These are phyloP conservation scores for Amorphotheca resinae DNA, from an alignment of 495 filamentous ascomycete species.

Conservation along the genomic window DNA sequence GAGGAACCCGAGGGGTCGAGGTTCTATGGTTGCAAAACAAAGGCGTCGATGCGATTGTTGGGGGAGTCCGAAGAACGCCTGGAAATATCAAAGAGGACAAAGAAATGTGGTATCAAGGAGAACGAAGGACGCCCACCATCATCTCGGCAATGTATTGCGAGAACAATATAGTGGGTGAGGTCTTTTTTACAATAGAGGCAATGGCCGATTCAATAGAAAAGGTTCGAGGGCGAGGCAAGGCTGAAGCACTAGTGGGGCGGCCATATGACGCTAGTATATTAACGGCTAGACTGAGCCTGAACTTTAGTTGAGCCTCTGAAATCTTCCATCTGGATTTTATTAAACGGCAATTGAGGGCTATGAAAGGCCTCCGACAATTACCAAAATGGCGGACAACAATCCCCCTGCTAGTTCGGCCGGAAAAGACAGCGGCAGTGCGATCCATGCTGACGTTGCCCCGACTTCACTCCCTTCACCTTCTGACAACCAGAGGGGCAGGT, in stretches of 20 bases:
- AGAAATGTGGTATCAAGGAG: conserved; percentile 1
- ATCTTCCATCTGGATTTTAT: background rate
- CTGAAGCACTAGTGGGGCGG: background rate
- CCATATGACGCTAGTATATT: background rate
- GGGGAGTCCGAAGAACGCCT: background rate
- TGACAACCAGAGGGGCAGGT: conserved; percentile 3
- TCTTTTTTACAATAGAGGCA: no score
- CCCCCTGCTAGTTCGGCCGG: background rate
- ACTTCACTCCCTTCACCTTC: conserved; percentile 1
- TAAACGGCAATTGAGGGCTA: conserved; percentile 4
- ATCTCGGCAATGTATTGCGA: no score
- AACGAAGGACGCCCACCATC: conserved; percentile 15
- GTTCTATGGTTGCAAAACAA: background rate
- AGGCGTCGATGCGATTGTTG: background rate
- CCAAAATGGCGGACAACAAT: conserved; percentile 16
- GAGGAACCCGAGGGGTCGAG: background rate
- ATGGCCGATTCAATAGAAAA: no score
- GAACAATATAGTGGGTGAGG: no score
- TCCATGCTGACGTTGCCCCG: background rate
- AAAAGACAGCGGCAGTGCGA: background rate
- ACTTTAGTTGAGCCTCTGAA: background rate
- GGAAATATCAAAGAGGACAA: background rate
- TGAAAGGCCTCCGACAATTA: conserved; percentile 9
- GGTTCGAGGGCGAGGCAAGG: no score
- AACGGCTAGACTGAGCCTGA: conserved; percentile 1